Base-by-base conservation (phyloP, 768 basidiomycete species). In the Auriculariales sp. region DNA sequence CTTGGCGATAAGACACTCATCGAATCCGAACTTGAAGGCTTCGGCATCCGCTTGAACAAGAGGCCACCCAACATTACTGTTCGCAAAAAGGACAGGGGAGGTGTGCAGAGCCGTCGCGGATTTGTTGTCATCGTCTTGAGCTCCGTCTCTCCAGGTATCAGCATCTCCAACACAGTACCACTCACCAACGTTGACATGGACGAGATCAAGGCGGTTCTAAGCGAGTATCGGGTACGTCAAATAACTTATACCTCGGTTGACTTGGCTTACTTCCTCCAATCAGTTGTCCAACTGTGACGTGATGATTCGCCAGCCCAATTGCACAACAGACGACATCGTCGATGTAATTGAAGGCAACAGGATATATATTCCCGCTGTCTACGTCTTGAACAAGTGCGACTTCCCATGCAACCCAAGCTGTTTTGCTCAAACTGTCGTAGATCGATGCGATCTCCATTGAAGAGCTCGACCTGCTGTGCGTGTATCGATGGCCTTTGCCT, bases 361-460 rank as follows among this genome's bases (percentile, higher is more conserved):
- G 60, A 87, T 95, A 14, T 95, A 95, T 62, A 88, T 97, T 27
- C 93, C 93, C 11, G 87, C 84, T 12, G 68, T 95, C 52, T 95
- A 90, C 64, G 79, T 90, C 33, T 68, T 91, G 53, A 91, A 91
- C 67, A 91, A 91, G 74, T 85, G 86, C 49, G 53, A 59, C 30
- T n/a, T 14, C 5, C 34, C 6, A 22, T 3, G n/a, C n/a, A n/a
- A n/a, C n/a, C n/a, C n/a, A n/a, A n/a, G n/a, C n/a, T n/a, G n/a
- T n/a, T n/a, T n/a, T n/a, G n/a, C n/a, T n/a, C n/a, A n/a, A n/a
- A n/a, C n/a, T 27, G 28, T 30, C 30, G 11, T 53, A 90, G 81
- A 92, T 94, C 61, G 95, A 99, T 64, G 95, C 89, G 17, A 98
- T 97, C 59, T 93, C 90, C 49, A 95, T 98, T 64, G 94, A 98